Percentiles rank a stretch among this genome's conserved stretches.
Conservation (phyloP, 768 basidiomycete species). For the Termitomyces eurrhizus region DNA sequence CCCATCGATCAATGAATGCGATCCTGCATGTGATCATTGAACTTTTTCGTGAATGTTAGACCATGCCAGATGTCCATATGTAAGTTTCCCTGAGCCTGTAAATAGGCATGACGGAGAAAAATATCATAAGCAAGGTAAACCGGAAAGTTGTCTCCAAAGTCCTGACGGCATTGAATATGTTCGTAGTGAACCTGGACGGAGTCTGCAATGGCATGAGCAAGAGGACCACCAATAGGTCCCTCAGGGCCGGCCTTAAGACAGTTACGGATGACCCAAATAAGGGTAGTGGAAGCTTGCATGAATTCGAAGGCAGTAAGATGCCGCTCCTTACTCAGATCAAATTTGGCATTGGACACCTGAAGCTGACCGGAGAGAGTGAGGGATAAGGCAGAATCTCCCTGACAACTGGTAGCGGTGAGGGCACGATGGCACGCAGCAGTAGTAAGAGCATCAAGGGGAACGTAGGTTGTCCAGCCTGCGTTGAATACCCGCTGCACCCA, state of each 20-base stretch:
- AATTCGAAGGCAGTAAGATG: not conserved
- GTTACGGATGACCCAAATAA: no score
- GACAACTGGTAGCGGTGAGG: not conserved
- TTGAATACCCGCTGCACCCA: not conserved
- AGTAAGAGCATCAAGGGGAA: not conserved
- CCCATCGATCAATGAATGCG: not conserved
- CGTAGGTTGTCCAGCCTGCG: not conserved
- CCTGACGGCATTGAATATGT: no score
- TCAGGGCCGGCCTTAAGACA: not conserved
- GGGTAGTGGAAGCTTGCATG: no score
- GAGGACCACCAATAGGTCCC: not conserved
- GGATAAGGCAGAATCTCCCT: not conserved
- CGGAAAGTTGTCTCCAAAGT: no score
- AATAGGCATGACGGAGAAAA: no score
- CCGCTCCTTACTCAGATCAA: not conserved
- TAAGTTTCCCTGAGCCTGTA: no score
- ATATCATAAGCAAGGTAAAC: not conserved
- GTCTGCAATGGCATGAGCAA: no score
- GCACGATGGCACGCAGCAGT: not conserved
- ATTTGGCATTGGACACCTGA: not conserved
- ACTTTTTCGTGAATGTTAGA: no score
- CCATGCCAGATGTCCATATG: no score
- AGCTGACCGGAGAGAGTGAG: not conserved
- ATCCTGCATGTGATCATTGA: no score
- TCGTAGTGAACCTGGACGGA: no score